Evolutionary conservation across 495 filamentous ascomycete species (phyloP).

Genomic region (Letharia columbiana): DNA sequence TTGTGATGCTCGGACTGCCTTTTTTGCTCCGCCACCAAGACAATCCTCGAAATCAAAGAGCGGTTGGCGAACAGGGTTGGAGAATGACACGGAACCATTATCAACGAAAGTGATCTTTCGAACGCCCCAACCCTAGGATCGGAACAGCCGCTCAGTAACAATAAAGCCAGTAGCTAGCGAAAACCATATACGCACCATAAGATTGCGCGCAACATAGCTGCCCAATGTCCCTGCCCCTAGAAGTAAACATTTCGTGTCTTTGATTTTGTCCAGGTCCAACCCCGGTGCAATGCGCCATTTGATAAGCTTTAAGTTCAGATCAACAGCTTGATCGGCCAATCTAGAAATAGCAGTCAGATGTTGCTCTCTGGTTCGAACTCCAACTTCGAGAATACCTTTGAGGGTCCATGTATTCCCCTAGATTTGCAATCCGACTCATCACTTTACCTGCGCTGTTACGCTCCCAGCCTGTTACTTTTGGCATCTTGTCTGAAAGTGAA

Average conservation of each 20-base stretch:
- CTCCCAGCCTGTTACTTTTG: slow-evolving; percentile 93
- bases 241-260: slow-evolving; percentile 81
- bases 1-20: slow-evolving; percentile 74
- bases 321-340: slow-evolving; percentile 90
- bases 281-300: slow-evolving; percentile 93
- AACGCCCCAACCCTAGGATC: slow-evolving; percentile 76
- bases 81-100: slow-evolving; percentile 88
- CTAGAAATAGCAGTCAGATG: slow-evolving; percentile 2
- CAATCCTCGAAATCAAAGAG: slow-evolving; percentile 87
- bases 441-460: slow-evolving; percentile 68
- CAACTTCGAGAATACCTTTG: slow-evolving; percentile 37
- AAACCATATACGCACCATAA: slow-evolving; percentile 47
- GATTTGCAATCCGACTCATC: slow-evolving; percentile 62
- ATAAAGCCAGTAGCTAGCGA: background rate
- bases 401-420: slow-evolving; percentile 90
- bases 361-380: background rate
- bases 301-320: slow-evolving; percentile 95
- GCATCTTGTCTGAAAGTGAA: slow-evolving; percentile 40
- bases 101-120: slow-evolving; percentile 93
- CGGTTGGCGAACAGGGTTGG: slow-evolving; percentile 94
- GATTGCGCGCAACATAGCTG: slow-evolving; percentile 80
- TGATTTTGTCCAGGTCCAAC: slow-evolving; percentile 80
- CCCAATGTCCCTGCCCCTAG: slow-evolving; percentile 94
- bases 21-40: slow-evolving; percentile 71
- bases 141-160: background rate